A percentile compares a stretch with the other conserved stretches of the same genome.
phyloP scores from a whole-genome alignment of 371 early-diverging fungal species.

The Circinella minor region DNA sequence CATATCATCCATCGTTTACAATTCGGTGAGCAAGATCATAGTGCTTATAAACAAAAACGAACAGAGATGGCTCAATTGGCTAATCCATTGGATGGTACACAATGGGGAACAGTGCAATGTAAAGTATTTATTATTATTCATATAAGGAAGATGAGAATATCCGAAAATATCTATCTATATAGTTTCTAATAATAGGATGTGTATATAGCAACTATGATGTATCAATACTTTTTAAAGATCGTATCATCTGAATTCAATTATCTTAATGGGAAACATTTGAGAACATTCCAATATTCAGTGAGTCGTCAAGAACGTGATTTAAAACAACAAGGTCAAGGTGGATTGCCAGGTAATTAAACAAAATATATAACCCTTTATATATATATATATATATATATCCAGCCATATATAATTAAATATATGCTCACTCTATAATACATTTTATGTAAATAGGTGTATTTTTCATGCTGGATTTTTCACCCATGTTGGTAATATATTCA shows the following conservation, averaged over 20 bases:
- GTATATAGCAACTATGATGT: constrained; percentile 53
- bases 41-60: constrained; percentile 33
- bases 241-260: constrained; percentile 85
- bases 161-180: too few species aligned
- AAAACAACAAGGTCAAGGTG: constrained; percentile 31
- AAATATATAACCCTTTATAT: not conserved
- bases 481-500: constrained; percentile 89
- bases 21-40: constrained; percentile 70
- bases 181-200: not conserved
- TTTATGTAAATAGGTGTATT: constrained; percentile 69
- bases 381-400: not conserved
- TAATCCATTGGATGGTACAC: constrained; percentile 81
- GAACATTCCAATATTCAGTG: constrained; percentile 93
- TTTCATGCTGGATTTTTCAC: constrained; percentile 95
- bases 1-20: constrained; percentile 83
- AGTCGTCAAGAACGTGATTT: constrained; percentile 80
- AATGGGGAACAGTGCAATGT: constrained; percentile 53
- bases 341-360: constrained; percentile 60
- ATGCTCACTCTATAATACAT: too few species aligned
- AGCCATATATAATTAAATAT: not conserved
- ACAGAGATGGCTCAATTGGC: constrained; percentile 49
- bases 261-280: constrained; percentile 66
- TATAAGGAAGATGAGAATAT: not conserved
- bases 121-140: constrained; percentile 16
- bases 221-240: constrained; percentile 94